Evolutionary conservation across 495 filamentous ascomycete genomes (phyloP).

Genomic region (Diplogelasinospora grovesii): DNA sequence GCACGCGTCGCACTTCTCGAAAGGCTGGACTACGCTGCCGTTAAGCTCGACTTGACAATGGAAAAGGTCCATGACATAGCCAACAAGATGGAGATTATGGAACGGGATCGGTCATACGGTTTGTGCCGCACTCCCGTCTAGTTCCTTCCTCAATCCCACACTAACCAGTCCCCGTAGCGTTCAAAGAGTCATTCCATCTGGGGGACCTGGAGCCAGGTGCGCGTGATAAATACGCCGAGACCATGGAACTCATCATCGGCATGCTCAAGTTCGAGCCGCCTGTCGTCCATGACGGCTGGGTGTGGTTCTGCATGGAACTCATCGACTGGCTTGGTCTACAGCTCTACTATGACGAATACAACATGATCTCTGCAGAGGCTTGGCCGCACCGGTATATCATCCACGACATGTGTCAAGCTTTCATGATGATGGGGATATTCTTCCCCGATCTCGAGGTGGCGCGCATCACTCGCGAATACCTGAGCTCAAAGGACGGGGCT

Average conservation of each 20-base stretch:
- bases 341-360: conserved; percentile 23
- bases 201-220: conserved; percentile 38
- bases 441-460: conserved; percentile 27
- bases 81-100: conserved; percentile 15
- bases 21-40: conserved; percentile 3
- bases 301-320: conserved; percentile 26
- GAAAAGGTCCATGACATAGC: conserved; percentile 2
- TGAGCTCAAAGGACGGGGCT: conserved; percentile 22
- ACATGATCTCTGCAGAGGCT: conserved; percentile 5
- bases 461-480: conserved; percentile 21
- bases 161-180: conserved; percentile 27
- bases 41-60: conserved; percentile 5
- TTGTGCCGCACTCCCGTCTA: conserved; percentile 3
- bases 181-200: conserved; percentile 37
- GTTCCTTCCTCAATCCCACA: background rate
- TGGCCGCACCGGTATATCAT: conserved; percentile 36
- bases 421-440: conserved; percentile 35
- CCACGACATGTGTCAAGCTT: conserved; percentile 35
- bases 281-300: conserved; percentile 17
- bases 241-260: conserved; percentile 24
- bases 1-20: too few species aligned
- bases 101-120: conserved; percentile 30
- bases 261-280: conserved; percentile 22
- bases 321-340: conserved; percentile 31
- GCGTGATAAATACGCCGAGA: conserved; percentile 27